Conservation (phyloP, 129 eudicot species). For the Flaveria robusta region DNA sequence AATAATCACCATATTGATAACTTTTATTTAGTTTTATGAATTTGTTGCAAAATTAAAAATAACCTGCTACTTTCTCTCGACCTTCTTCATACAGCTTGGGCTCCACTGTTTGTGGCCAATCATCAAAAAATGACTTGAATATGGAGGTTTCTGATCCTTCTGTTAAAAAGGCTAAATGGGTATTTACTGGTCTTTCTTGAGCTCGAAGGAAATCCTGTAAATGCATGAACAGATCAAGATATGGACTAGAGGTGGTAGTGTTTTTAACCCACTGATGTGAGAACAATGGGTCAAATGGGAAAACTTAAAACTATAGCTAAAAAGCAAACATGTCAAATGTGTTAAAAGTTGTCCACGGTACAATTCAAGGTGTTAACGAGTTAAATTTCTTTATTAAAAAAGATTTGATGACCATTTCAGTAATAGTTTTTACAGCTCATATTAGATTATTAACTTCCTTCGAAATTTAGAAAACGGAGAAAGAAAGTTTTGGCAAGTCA, state of each 20-base stretch:
- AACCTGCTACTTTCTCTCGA: conserved; percentile 82
- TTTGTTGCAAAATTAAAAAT: not conserved
- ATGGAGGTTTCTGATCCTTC: conserved; percentile 70
- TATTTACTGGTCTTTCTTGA: conserved; percentile 45
- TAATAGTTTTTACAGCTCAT: not conserved
- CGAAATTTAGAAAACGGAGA: not conserved
- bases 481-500: not conserved
- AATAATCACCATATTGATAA: not conserved
- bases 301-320: not conserved
- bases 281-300: not conserved
- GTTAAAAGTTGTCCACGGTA: not conserved
- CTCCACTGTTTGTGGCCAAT: conserved; percentile 60
- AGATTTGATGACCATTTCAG: not conserved
- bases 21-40: not conserved
- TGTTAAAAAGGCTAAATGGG: conserved; percentile 51
- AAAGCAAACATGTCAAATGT: not conserved
- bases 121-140: conserved; percentile 61
- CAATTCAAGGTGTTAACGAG: not conserved
- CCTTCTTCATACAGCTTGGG: conserved; percentile 64
- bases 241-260: not conserved
- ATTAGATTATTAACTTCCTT: not conserved
- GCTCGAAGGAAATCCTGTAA: conserved; percentile 51
- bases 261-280: not conserved
- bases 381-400: not conserved
- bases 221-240: conserved; percentile 6